These are phyloP conservation scores for Zygosaccharomyces siamensis DNA, from an alignment of 805 yeast genomes.

Conservation along the genomic window DNA sequence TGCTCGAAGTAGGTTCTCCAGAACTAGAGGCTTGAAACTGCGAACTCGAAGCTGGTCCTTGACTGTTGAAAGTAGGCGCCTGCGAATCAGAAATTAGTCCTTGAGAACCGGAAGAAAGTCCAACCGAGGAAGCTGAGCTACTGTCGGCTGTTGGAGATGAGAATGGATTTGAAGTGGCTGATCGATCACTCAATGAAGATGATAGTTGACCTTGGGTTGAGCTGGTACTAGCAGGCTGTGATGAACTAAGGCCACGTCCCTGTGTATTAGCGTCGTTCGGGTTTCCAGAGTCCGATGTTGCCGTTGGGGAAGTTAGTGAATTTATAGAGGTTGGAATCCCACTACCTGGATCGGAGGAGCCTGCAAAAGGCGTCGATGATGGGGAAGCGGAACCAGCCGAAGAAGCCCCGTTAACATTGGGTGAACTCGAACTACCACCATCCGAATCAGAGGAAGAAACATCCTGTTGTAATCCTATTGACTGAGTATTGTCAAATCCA, in stretches of 20 bases:
- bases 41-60: neutral
- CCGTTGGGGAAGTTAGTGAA: neutral
- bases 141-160: neutral
- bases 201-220: neutral
- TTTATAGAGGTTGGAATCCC: neutral
- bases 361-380: neutral
- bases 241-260: neutral
- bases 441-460: neutral
- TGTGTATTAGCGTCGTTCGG: slow-evolving; percentile 1
- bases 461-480: neutral
- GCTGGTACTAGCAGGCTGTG: neutral
- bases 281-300: neutral
- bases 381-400: slow-evolving; percentile 1
- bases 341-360: neutral
- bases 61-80: neutral
- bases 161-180: neutral
- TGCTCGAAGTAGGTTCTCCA: neutral
- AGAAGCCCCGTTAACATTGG: neutral
- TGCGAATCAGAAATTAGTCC: neutral
- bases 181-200: neutral
- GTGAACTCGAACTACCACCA: neutral
- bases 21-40: neutral
- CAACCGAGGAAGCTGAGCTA: neutral
- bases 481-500: neutral
- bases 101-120: neutral